Conservation (phyloP, 306 rosid genomes). For the Lagenaria siceraria region DNA sequence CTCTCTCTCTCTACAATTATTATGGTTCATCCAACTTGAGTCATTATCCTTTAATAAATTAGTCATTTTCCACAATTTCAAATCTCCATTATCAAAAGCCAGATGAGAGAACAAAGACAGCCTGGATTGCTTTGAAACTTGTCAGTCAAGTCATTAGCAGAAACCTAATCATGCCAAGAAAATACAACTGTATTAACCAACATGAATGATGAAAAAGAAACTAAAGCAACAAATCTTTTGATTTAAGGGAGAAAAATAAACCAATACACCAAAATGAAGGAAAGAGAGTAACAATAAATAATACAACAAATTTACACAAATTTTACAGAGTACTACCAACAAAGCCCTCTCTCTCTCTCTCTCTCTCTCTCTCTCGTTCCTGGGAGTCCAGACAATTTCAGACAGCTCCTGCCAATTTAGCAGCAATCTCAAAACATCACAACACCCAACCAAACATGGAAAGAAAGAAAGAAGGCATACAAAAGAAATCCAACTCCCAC, state of each 20-base stretch:
- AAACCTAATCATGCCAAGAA: neutral
- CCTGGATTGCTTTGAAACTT: neutral
- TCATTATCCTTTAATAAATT: neutral
- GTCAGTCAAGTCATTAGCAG: neutral
- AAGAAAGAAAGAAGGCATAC: constrained; percentile 5
- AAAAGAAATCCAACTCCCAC: constrained; percentile 13
- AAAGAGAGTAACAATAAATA: neutral
- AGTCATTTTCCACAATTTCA: neutral
- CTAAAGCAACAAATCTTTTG: neutral
- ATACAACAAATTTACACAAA: constrained; percentile 26
- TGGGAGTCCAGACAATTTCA: constrained; percentile 8
- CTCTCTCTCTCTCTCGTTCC: constrained; percentile 1
- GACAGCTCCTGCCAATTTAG: constrained; percentile 6
- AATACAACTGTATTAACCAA: neutral
- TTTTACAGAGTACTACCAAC: constrained; percentile 18
- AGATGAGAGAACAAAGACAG: neutral
- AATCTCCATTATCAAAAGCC: neutral
- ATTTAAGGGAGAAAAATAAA: neutral
- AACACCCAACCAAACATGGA: neutral
- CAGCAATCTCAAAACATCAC: constrained; percentile 5
- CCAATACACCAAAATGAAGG: neutral
- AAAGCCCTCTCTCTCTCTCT: constrained; percentile 6
- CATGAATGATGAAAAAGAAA: neutral
- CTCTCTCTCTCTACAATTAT: neutral
- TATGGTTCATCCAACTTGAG: neutral